These are phyloP conservation scores for Malassezia sp. DNA, from an alignment of 1,284 basidiomycete species.

Conservation along the genomic window DNA sequence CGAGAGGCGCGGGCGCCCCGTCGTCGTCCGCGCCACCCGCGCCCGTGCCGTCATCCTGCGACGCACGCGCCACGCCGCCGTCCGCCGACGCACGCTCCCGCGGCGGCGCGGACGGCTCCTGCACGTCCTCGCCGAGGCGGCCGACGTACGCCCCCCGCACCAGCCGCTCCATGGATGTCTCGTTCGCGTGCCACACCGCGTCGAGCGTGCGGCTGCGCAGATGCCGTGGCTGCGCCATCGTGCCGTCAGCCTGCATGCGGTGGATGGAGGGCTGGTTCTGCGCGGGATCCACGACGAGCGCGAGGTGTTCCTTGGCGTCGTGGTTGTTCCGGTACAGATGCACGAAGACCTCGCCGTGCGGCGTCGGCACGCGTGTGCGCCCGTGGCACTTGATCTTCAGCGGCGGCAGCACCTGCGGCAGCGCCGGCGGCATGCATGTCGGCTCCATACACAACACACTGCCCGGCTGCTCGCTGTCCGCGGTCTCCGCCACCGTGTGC, in stretches of 20 bases:
- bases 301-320: conserved; percentile 88
- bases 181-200: conserved; percentile 68
- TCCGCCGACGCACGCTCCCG: conserved; percentile 17
- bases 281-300: conserved; percentile 70
- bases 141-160: conserved; percentile 88
- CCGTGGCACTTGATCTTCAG: conserved; percentile 70
- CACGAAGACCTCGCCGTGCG: conserved; percentile 83
- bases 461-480: too few species aligned
- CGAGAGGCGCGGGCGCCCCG: conserved; percentile 57
- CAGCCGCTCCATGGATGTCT: conserved; percentile 87
- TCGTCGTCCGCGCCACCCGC: conserved; percentile 3
- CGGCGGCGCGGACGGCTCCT: conserved; percentile 51
- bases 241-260: conserved; percentile 13
- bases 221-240: conserved; percentile 2
- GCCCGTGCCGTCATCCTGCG: conserved; percentile 1
- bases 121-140: conserved; percentile 57
- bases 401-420: conserved; percentile 30
- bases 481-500: not conserved
- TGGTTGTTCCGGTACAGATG: conserved; percentile 82
- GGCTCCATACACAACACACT: conserved; percentile 6
- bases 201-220: conserved; percentile 78
- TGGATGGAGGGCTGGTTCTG: conserved; percentile 31
- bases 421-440: conserved; percentile 17
- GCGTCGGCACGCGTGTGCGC: conserved; percentile 89
- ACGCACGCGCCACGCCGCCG: conserved; percentile 19